Evolutionary conservation across 345 rosid genomes (phyloP).

Genomic region (Eucalyptus sp.): DNA sequence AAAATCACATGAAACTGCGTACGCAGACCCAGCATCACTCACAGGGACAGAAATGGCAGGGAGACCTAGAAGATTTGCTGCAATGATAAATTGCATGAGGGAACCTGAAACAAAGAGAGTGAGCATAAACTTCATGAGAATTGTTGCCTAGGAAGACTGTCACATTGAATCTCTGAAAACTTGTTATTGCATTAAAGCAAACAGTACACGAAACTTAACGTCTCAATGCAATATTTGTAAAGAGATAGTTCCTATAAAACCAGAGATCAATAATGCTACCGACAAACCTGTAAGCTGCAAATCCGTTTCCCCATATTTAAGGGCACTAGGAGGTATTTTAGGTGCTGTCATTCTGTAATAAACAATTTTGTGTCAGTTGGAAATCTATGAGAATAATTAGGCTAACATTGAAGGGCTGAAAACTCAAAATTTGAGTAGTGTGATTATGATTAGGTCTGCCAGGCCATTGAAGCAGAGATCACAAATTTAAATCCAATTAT

Average conservation of each 20-base stretch:
- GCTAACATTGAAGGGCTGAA: neutral
- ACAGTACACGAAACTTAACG: neutral
- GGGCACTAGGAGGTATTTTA: conserved; percentile 54
- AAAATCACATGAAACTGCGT: neutral
- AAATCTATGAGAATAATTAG: neutral
- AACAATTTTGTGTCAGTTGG: neutral
- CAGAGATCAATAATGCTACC: neutral
- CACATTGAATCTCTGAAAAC: neutral
- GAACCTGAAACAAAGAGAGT: conserved; percentile 24
- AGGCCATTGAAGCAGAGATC: neutral
- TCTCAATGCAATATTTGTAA: neutral
- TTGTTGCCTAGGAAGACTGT: neutral
- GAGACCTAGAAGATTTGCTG: conserved; percentile 76
- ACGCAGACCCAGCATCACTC: neutral
- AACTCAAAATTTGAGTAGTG: neutral
- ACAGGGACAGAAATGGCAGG: conserved; percentile 86
- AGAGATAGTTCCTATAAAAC: neutral
- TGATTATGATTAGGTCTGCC: neutral
- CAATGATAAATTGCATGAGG: conserved; percentile 57
- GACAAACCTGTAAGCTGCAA: conserved; percentile 57
- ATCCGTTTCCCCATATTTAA: conserved; percentile 67
- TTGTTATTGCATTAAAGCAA: neutral
- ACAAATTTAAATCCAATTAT: neutral
- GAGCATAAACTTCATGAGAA: neutral
- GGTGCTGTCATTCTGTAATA: conserved; percentile 79